These are phyloP conservation scores for Scutellaria galericulata DNA, from an alignment of 257 asterid species.

Conservation along the genomic window DNA sequence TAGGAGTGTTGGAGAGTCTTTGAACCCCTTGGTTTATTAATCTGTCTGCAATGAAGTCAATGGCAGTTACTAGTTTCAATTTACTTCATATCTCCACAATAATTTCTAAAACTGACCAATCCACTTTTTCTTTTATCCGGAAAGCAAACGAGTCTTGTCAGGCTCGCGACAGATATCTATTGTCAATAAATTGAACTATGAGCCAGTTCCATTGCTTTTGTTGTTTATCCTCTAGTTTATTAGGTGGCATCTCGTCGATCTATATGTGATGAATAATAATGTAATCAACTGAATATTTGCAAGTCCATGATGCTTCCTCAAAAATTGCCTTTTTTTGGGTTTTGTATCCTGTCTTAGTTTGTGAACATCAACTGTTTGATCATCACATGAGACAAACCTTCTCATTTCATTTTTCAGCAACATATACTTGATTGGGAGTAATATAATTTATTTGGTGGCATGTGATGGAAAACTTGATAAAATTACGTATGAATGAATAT, in stretches of 20 bases:
- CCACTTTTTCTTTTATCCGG: too few species aligned
- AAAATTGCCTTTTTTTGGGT: constrained; percentile 2
- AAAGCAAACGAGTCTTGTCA: not conserved
- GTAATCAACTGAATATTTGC: constrained; percentile 10
- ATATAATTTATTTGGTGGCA: constrained; percentile 16
- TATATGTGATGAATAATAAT: not conserved
- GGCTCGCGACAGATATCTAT: constrained; percentile 1
- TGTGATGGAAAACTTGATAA: constrained; percentile 23
- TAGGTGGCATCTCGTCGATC: not conserved
- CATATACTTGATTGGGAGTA: constrained; percentile 17
- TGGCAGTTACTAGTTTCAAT: too few species aligned
- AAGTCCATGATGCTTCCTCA: constrained; percentile 7
- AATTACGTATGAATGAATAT: not conserved
- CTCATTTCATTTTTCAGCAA: constrained; percentile 1
- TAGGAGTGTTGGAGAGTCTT: too few species aligned
- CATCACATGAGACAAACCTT: constrained; percentile 17
- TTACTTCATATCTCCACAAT: too few species aligned
- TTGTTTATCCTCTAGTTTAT: constrained; percentile 6
- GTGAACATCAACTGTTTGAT: constrained; percentile 12
- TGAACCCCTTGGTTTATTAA: too few species aligned
- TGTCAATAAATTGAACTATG: constrained; percentile 1
- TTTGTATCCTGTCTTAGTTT: constrained; percentile 3
- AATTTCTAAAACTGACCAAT: too few species aligned
- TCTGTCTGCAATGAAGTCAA: too few species aligned
- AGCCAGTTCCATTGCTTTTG: constrained; percentile 20